A percentile compares a stretch with the other conserved stretches of the same genome.
These are phyloP conservation scores for Auricularia sp. DNA, from an alignment of 768 basidiomycete species.

Conservation along the genomic window DNA sequence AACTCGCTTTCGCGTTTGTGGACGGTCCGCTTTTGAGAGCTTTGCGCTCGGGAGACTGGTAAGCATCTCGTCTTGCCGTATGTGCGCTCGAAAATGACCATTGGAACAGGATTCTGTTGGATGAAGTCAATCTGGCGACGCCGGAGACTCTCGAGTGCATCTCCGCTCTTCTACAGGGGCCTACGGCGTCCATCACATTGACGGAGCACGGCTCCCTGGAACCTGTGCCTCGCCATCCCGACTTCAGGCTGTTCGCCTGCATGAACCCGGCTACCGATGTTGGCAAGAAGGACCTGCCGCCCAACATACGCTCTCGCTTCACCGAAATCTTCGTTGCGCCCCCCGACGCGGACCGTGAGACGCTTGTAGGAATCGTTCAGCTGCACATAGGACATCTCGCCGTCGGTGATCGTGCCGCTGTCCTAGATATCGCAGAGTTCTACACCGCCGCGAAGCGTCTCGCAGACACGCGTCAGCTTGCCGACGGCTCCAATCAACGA, in stretches of 20 bases:
- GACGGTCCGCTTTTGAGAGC: slow-evolving; percentile 95
- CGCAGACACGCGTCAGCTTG: slow-evolving; percentile 63
- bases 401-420: slow-evolving; percentile 73
- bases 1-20: slow-evolving; percentile 88
- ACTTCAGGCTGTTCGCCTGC: slow-evolving; percentile 95
- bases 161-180: slow-evolving; percentile 74
- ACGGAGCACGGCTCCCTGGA: slow-evolving; percentile 90
- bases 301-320: slow-evolving; percentile 81
- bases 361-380: slow-evolving; percentile 71
- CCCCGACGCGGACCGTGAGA: slow-evolving; percentile 86
- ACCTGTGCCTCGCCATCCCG: slow-evolving; percentile 81
- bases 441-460: slow-evolving; percentile 73
- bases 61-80: slow-evolving; percentile 5
- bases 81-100: neutral
- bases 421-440: slow-evolving; percentile 88
- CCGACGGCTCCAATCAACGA: slow-evolving; percentile 84
- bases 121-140: slow-evolving; percentile 92
- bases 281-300: slow-evolving; percentile 93
- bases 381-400: slow-evolving; percentile 83
- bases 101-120: slow-evolving; percentile 70
- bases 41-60: slow-evolving; percentile 85
- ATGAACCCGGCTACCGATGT: slow-evolving; percentile 99
- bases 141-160: slow-evolving; percentile 92
- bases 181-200: slow-evolving; percentile 80
- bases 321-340: slow-evolving; percentile 94